A percentile compares a stretch with the other conserved stretches of the same genome.
Evolutionary conservation across 495 filamentous ascomycete genomes (phyloP).

Genomic region (Aspergillus hancockii): DNA sequence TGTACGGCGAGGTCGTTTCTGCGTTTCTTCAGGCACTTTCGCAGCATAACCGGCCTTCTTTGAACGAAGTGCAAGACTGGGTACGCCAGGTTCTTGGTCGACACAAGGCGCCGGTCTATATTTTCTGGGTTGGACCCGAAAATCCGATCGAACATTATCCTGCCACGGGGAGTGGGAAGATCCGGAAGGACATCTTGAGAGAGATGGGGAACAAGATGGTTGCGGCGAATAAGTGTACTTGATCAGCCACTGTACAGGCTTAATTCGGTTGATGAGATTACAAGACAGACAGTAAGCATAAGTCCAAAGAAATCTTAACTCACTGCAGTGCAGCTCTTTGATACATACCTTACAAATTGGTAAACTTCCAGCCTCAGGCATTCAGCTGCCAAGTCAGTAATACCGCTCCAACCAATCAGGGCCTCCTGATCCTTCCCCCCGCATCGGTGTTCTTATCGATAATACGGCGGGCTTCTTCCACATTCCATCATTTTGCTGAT

Average conservation of each 20-base stretch:
- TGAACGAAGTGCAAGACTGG: slow-evolving; percentile 34
- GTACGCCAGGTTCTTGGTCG: slow-evolving; percentile 49
- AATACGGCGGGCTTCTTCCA: slow-evolving; percentile 1
- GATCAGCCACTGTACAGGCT: background rate
- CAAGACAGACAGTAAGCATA: too few relatives aligned
- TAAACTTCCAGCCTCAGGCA: background rate
- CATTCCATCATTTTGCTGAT: slow-evolving; percentile 1
- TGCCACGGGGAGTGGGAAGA: slow-evolving; percentile 65
- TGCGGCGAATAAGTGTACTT: background rate
- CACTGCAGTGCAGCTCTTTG: background rate
- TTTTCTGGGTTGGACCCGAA: slow-evolving; percentile 60
- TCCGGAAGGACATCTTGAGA: slow-evolving; percentile 61
- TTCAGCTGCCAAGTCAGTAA: background rate
- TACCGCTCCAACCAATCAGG: background rate
- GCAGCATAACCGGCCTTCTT: background rate
- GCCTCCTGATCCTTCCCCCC: background rate
- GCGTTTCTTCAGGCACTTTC: slow-evolving; percentile 20
- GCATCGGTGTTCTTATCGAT: background rate
- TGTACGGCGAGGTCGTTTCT: slow-evolving; percentile 60
- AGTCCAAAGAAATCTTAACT: background rate
- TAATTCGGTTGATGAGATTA: too few relatives aligned
- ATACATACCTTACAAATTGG: background rate
- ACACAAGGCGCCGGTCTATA: slow-evolving; percentile 57
- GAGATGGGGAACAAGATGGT: slow-evolving; percentile 35
- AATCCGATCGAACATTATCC: slow-evolving; percentile 50